Evolutionary conservation across 1,284 basidiomycete species (phyloP).

Genomic region (Trichosporon sp.): DNA sequence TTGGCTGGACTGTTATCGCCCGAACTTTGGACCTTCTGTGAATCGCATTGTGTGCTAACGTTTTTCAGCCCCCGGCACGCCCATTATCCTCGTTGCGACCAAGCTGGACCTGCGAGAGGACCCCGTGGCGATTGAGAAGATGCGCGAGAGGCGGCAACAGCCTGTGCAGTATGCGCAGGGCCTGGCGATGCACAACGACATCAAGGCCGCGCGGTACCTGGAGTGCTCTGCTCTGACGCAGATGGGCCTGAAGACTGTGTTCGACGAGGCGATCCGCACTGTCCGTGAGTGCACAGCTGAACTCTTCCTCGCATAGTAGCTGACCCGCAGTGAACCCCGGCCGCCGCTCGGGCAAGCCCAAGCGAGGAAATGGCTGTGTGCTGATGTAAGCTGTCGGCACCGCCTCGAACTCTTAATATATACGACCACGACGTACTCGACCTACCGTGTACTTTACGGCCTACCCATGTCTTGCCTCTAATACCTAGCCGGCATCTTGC

Average conservation of each 20-base stretch:
- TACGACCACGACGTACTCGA: no score
- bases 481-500: not conserved
- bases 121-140: slow-evolving; percentile 82
- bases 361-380: slow-evolving; percentile 46
- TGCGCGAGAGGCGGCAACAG: slow-evolving; percentile 91
- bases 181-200: slow-evolving; percentile 86
- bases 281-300: slow-evolving; percentile 64
- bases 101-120: slow-evolving; percentile 98
- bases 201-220: slow-evolving; percentile 59
- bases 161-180: slow-evolving; percentile 86
- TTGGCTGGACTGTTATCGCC: slow-evolving; percentile 18
- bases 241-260: slow-evolving; percentile 94
- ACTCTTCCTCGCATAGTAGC: not conserved
- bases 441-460: not conserved
- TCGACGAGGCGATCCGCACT: slow-evolving; percentile 88
- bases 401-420: not conserved
- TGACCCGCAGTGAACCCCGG: slow-evolving; percentile 50
- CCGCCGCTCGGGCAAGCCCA: slow-evolving; percentile 49
- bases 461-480: slow-evolving; percentile 15
- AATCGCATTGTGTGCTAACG: slow-evolving; percentile 40
- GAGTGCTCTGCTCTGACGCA: slow-evolving; percentile 78
- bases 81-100: slow-evolving; percentile 93
- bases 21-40: no score
- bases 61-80: slow-evolving; percentile 83
- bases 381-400: slow-evolving; percentile 44